phyloP scores from a whole-genome alignment of 208 protist species.

The Crithidia fasciculata region DNA sequence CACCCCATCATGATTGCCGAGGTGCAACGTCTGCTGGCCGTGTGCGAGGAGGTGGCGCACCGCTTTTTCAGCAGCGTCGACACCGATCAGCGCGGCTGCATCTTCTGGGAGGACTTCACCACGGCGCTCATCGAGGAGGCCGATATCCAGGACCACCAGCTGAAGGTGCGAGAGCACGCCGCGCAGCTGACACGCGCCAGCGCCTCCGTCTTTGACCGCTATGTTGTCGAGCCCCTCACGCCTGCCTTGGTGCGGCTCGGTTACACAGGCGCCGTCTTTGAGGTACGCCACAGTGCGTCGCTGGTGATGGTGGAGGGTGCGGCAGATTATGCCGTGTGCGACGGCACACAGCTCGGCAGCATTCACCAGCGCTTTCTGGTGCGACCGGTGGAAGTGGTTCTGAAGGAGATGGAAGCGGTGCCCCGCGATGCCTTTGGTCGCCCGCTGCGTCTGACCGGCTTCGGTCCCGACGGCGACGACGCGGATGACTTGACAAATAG shows the following conservation, averaged over 20 bases:
- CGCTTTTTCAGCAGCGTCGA: constrained; percentile 69
- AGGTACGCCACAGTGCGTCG: constrained; percentile 60
- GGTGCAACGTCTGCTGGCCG: constrained; percentile 34
- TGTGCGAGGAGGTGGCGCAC: constrained; percentile 51
- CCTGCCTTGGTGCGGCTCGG: constrained; percentile 52
- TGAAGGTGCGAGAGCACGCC: constrained; percentile 52
- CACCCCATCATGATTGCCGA: constrained; percentile 26
- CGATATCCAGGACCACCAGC: constrained; percentile 63
- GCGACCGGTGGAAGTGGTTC: constrained; percentile 46
- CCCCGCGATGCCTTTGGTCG: constrained; percentile 29
- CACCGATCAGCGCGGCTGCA: constrained; percentile 60
- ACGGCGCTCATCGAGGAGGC: constrained; percentile 77
- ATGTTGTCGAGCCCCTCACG: constrained; percentile 69
- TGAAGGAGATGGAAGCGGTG: constrained; percentile 37
- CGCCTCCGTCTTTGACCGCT: constrained; percentile 76
- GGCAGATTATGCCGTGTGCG: constrained; percentile 75
- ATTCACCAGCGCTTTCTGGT: constrained; percentile 69
- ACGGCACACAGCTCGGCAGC: constrained; percentile 54
- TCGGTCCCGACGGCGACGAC: constrained; percentile 7
- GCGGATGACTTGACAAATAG: neutral
- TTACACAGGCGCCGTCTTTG: constrained; percentile 56
- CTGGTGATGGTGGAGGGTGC: constrained; percentile 66
- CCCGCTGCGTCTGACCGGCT: constrained; percentile 10
- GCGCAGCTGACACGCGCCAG: constrained; percentile 43
- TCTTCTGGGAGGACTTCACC: constrained; percentile 73